Conservation (phyloP, 805 yeast genomes). For the Yamadazyma ubonensis region DNA sequence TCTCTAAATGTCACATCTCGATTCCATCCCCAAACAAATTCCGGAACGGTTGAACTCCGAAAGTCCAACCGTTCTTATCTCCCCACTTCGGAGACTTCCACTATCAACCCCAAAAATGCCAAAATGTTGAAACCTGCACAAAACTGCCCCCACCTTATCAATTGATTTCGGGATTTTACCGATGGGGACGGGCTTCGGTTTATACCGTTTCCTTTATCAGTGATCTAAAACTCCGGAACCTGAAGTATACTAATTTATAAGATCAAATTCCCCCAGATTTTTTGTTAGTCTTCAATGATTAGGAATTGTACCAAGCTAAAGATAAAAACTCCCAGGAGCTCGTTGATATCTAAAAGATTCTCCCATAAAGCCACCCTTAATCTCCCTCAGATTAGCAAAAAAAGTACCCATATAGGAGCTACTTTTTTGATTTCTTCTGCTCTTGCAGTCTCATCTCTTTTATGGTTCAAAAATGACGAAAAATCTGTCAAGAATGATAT, state of each 20-base stretch:
- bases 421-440: background rate
- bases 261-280: too few relatives aligned
- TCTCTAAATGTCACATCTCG: too few relatives aligned
- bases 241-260: too few relatives aligned
- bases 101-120: too few relatives aligned
- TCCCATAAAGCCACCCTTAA: background rate
- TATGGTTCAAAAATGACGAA: background rate
- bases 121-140: too few relatives aligned
- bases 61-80: too few relatives aligned
- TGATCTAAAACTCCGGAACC: too few relatives aligned
- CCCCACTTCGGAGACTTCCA: too few relatives aligned
- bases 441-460: background rate
- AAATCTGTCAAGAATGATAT: slow-evolving; percentile 6
- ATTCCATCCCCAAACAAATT: too few relatives aligned
- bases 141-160: too few relatives aligned
- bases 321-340: background rate
- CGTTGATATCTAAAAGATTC: background rate
- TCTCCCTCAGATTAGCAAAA: background rate
- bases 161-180: background rate
- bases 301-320: background rate
- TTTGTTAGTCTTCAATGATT: too few relatives aligned
- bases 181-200: background rate
- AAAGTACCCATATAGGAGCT: background rate
- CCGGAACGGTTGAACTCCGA: too few relatives aligned
- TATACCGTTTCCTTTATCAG: background rate